Base-by-base conservation (phyloP, 108 stramenopile species). In the Fistulifera solaris region DNA sequence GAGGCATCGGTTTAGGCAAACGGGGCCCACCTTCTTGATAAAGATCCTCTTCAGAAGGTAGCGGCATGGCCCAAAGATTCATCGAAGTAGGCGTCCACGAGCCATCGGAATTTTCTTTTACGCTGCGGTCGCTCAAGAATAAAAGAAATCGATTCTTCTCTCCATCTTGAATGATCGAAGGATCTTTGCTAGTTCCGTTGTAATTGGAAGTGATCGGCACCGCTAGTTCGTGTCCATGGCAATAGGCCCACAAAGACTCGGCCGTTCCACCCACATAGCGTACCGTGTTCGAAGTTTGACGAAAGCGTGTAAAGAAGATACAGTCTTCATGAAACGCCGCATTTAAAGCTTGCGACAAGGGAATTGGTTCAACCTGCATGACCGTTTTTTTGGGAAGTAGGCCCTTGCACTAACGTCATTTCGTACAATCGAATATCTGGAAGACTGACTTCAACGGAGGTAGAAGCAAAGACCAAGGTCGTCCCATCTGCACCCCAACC, bases 261-360 rank as follows among this genome's bases (percentile, higher is more conserved):
- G 81, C 84, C 2, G 84, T 86, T 11, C 84, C 84, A 15, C 84
- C 84, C 5, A 80, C 70, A 28, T 72, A 79, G 18, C 67, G 67
- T 19, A 41, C 48, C 0, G 84, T 86, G 21, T 64, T 39, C 1
- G 70, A 72, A 0, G 72, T 65, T 55, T 86, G 84, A 27, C 71
- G 43, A 46, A 61, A 65, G 1, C 85, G 73, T 0, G 72, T 73
- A 69, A 87, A 87, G 57, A 75, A 80, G 49, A 72, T 62, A 54
- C 85, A 87, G 10, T 55, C 49, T n/a, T 59, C 21, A 19, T 40
- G 44, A 47, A 59, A 69, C 7, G 54, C 65, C 13, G 71, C 78
- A 27, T 87, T 74, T 12, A 66, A 69, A 16, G 85, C 78, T 51
- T 87, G 81, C 14, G 75, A 40, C 25, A 83, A 50, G 23, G 85